Percentiles rank a stretch among this genome's conserved stretches.
Evolutionary conservation across 345 rosid species (phyloP).

Genomic region (Dovyalis caffra): DNA sequence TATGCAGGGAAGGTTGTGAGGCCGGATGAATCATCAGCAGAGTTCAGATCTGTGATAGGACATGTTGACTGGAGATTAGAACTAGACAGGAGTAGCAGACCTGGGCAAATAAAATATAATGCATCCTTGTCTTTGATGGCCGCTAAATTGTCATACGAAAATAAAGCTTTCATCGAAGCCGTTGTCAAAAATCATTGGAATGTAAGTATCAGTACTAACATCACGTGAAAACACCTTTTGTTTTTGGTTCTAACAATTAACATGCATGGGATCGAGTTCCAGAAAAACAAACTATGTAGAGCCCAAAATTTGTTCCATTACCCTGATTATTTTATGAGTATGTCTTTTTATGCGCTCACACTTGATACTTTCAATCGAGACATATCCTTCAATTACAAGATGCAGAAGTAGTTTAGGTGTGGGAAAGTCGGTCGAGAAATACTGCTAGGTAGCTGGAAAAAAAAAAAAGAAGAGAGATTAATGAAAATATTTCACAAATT

Average conservation of each 20-base stretch:
- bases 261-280: too few species aligned
- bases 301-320: too few species aligned
- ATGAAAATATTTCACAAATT: not conserved
- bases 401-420: too few species aligned
- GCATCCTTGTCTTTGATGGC: constrained; percentile 24
- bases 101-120: constrained; percentile 7
- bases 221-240: too few species aligned
- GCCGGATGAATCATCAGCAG: constrained; percentile 12
- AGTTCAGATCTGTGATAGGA: constrained; percentile 10
- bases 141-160: constrained; percentile 25
- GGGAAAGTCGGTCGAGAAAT: too few species aligned
- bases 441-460: too few species aligned
- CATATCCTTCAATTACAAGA: too few species aligned
- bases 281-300: too few species aligned
- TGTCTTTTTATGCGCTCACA: too few species aligned
- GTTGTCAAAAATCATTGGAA: constrained; percentile 17
- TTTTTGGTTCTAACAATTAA: too few species aligned
- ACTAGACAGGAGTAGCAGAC: not conserved
- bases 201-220: not conserved
- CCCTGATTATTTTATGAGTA: too few species aligned
- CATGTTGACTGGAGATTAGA: constrained; percentile 21
- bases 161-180: constrained; percentile 13
- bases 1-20: constrained; percentile 12
- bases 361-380: too few species aligned
- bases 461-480: not conserved